Base-by-base conservation (phyloP, 805 yeast genomes). In the Hyphopichia homilentoma region DNA sequence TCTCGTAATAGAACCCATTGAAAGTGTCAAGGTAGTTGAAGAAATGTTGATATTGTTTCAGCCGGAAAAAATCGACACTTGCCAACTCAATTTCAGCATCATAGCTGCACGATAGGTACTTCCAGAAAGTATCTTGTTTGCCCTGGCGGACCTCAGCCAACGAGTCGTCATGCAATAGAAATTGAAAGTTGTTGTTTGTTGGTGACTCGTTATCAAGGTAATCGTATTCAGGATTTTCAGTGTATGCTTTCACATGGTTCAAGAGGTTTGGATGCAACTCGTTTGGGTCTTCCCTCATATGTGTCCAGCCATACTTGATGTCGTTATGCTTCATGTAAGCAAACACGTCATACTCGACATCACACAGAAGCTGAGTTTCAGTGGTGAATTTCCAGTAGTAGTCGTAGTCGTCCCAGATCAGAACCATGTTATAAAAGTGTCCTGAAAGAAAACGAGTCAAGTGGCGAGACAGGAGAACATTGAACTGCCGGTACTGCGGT, bases 401-500 rank as follows among this genome's bases (percentile, higher is more conserved):
- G 28, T 45, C 50, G 38, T 50, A 52, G 14, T 44, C 44, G 1
- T 37, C 28, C 52, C 52, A 39, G 30, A 51, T 27, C 13, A 34
- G 41, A 21, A 43, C 37, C 26, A 43, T 34, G 17, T 47, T 43
- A 32, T 41, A 52, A 27, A 53, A 44, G 16, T 47, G 47, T 2
- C 56, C 55, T 0, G 45, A 28, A 30, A 41, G 39, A 34, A 45
- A 48, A 7, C 57, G 34, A 22, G 54, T 43, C 40, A 50, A 41
- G 32, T 44, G 53, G 12, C 50, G 36, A 29, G 42, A 44, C 12
- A 41, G 39, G 25, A 37, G 42, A 6, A 41, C 33, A 17, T 41
- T 44, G 16, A 48, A 46, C 18, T 68, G 66, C 35, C 61, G 59
- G 44, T 69, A 50, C 7, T 40, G 34, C 16, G 31, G 39, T 14